Evolutionary conservation across 345 rosid species (phyloP), one percentile per base, ranked within the genome.

Genomic region (Erysimum cheiranthoides): DNA sequence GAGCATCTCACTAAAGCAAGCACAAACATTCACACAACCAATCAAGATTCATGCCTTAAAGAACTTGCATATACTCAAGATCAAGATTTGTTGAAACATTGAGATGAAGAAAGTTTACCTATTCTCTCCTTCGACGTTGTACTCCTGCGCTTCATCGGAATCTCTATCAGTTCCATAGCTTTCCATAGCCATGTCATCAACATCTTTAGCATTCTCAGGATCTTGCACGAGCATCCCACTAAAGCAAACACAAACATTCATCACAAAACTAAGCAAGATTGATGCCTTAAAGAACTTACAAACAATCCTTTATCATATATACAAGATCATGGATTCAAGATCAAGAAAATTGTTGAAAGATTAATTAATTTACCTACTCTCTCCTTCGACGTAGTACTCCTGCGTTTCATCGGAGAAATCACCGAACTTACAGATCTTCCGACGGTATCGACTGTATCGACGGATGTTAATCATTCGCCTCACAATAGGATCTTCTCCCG

Each of bases 181-280:
- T 21, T 1, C 25, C 25, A 21, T 21, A 21, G 25, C 25, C 25
- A 21, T 21, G 25, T 21, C 76, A 70, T 89, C 86, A 54, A 78
- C 92, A 66, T 82, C 84, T 13, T 83, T 71, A 10, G 42, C 70
- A 66, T 77, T 82, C 14, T 80, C 69, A 78, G 88, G 89, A 79
- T 85, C 90, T 79, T 85, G 85, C 64, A 86, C 83, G 56, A 86
- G 73, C 87, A 85, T 87, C 50, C 86, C 92, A 73, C 93, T 91
- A 83, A 47, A 42, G 3, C 42, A 38, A 38, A 1, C 42, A 38
- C n/a, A 40, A 3, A 40, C 46, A 40, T 40, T 10, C 45, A 32
- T 34, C 6, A 40, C 51, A 53, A 27, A 35, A 28, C 31, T 11
- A 51, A 53, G 7, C n/a, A 53, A 25, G 16, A 52, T 12, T 53